Evolutionary conservation across 2,329 filamentous ascomycete species (phyloP).

Genomic region (Ceratocystis albifundus): DNA sequence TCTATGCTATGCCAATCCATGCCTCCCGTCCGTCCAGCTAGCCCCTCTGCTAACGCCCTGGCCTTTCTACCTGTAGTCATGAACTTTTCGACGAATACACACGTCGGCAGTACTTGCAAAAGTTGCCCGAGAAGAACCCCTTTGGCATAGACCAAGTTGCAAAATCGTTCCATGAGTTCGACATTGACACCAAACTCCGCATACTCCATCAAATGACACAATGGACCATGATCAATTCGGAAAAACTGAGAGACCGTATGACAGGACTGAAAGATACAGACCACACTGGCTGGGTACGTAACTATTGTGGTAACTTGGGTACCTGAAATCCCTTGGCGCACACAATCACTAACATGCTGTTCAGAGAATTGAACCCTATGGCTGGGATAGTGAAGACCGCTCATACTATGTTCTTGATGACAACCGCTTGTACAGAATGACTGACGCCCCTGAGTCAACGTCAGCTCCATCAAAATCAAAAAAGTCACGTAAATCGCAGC

Average conservation of each 20-base stretch:
- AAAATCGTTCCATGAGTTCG: slow-evolving; percentile 65
- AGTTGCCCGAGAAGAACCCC: slow-evolving; percentile 67
- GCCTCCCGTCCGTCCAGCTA: background rate
- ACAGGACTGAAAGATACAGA: slow-evolving; percentile 69
- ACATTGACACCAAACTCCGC: slow-evolving; percentile 66
- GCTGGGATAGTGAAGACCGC: slow-evolving; percentile 79
- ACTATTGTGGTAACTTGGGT: slow-evolving; percentile 23
- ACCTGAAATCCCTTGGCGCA: background rate
- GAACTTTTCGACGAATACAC: slow-evolving; percentile 92
- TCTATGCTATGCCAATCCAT: slow-evolving; percentile 4
- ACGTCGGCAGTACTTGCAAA: slow-evolving; percentile 75
- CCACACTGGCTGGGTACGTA: slow-evolving; percentile 68
- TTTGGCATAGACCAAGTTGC: slow-evolving; percentile 69
- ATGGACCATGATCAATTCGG: slow-evolving; percentile 79
- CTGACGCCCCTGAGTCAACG: slow-evolving; percentile 57
- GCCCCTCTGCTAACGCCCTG: slow-evolving; percentile 21
- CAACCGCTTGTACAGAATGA: slow-evolving; percentile 79
- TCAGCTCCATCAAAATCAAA: slow-evolving; percentile 55
- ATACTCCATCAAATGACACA: slow-evolving; percentile 80
- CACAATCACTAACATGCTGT: background rate
- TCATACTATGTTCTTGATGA: slow-evolving; percentile 88
- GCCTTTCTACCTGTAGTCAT: slow-evolving; percentile 40
- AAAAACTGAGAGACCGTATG: slow-evolving; percentile 77
- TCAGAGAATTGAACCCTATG: slow-evolving; percentile 66
- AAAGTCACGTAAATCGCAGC: slow-evolving; percentile 40